Evolutionary conservation across 2,329 filamentous ascomycete species (phyloP), one percentile per base, ranked within the genome.

Genomic region (Drechmeria coniospora): DNA sequence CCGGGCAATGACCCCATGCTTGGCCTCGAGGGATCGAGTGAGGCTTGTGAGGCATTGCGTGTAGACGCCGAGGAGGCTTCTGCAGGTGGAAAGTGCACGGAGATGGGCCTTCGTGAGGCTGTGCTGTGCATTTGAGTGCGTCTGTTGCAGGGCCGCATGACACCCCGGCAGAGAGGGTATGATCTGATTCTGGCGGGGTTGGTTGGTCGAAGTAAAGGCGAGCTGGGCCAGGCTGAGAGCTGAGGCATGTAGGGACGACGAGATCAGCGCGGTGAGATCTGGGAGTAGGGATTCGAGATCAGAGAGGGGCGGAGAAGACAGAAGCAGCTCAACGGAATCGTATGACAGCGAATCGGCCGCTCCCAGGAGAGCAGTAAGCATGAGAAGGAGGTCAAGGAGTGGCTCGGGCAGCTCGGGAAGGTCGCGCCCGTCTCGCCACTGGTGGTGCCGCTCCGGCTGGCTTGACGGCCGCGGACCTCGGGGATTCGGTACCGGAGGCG

Each of bases 151-250:
- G 3, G 49, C 32, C 4, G 46, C 36, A 12, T 61, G 46, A 15
- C 56, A 47, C 1, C 47, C 35, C 0, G 62, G 50, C 2, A 77
- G 51, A 12, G 55, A 49, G 1, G 67, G 54, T 27, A 75, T 62
- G 15, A 56, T 47, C 13, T 70, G 67, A 50, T 74, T 70, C n/a
- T 74, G 51, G 41, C 58, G 68, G 13, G 65, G 66, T 1, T 65
- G 54, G 44, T 68, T 68, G 1, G 61, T 67, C 11, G 50, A 50
- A 0, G 65, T 63, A 35, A 60, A 55, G 3, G 56, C 45, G 19
- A 66, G 50, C 21, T 65, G 59, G 1, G 63, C 56, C 15, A 72
- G 53, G 11, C 52, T 40, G 10, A 59, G 49, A 15, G 68, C 67
- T 10, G 59, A 56, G 2, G 53, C 42, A 29, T 63, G 61, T 1